Evolutionary conservation across 1,284 basidiomycete genomes (phyloP).

Genomic region (Puccinia polysora): DNA sequence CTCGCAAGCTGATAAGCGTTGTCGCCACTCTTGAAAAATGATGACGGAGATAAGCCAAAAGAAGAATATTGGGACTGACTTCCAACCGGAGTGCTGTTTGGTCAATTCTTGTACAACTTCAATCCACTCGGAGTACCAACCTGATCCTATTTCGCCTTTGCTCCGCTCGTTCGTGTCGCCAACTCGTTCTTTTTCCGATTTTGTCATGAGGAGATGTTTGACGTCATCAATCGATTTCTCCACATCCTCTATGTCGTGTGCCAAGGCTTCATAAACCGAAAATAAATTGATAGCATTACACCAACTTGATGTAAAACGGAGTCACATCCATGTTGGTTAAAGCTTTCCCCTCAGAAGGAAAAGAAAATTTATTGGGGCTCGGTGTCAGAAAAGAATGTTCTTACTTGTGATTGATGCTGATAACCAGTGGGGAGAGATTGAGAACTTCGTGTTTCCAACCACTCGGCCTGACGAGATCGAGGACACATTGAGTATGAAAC

Average conservation of each 20-base stretch:
- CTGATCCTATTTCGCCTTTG: slow-evolving; percentile 13
- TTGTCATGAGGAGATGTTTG: slow-evolving; percentile 53
- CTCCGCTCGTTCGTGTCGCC: not conserved
- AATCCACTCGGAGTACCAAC: slow-evolving; percentile 56
- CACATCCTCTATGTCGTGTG: slow-evolving; percentile 53
- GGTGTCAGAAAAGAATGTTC: no score
- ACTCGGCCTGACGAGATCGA: slow-evolving; percentile 13
- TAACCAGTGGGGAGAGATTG: slow-evolving; percentile 39
- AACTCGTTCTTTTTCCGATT: not conserved
- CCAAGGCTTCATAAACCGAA: slow-evolving; percentile 55
- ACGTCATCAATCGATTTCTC: slow-evolving; percentile 57
- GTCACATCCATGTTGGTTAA: slow-evolving; percentile 45
- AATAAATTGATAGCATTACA: slow-evolving; percentile 57
- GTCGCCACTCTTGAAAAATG: not conserved
- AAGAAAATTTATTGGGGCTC: no score
- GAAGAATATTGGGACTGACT: slow-evolving; percentile 6
- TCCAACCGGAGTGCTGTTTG: slow-evolving; percentile 57
- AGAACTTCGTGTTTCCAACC: slow-evolving; percentile 36
- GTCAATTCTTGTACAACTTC: slow-evolving; percentile 55
- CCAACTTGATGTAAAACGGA: slow-evolving; percentile 57
- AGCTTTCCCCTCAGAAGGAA: not conserved
- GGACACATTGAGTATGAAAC: not conserved
- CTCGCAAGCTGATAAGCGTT: not conserved
- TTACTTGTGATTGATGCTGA: slow-evolving; percentile 55
- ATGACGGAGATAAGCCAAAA: not conserved